Evolutionary conservation across 75 land plant species (phyloP).

Genomic region (Isoetes taiwanensis): DNA sequence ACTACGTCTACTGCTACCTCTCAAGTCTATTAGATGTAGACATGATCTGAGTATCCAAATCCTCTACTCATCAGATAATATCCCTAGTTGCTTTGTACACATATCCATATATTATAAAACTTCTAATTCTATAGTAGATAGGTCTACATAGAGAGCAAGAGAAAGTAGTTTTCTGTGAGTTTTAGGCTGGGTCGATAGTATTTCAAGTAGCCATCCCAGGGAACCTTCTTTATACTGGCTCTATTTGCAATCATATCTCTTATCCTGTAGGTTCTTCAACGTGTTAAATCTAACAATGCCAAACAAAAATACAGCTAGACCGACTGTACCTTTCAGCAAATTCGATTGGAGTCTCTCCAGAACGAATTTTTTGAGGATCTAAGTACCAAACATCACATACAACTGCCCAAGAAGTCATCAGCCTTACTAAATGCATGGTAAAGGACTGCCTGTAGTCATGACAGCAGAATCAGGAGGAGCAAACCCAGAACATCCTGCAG

Average conservation of each 20-base stretch:
- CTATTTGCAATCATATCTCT: conserved; percentile 75
- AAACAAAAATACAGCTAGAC: too few relatives aligned
- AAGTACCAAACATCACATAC: conserved; percentile 98
- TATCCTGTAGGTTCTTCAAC: too few relatives aligned
- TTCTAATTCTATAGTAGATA: too few relatives aligned
- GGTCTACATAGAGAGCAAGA: too few relatives aligned
- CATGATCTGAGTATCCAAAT: too few relatives aligned
- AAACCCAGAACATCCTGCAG: background rate
- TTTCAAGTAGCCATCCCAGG: conserved; percentile 97
- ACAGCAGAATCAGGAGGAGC: background rate
- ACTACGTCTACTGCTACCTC: too few relatives aligned
- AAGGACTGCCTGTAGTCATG: conserved; percentile 69
- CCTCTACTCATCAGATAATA: too few relatives aligned
- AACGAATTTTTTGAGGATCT: conserved; percentile 75
- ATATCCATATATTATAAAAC: too few relatives aligned
- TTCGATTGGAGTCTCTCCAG: conserved; percentile 83
- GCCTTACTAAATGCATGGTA: conserved; percentile 73
- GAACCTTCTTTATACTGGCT: conserved; percentile 88
- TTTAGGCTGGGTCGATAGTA: conserved; percentile 94
- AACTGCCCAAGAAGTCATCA: conserved; percentile 99
- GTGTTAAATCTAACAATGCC: too few relatives aligned
- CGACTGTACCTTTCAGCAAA: conserved; percentile 98
- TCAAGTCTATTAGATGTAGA: too few relatives aligned
- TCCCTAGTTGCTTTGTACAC: too few relatives aligned
- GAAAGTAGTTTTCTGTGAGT: conserved; percentile 72